A percentile compares a stretch with the other conserved stretches of the same genome.
Evolutionary conservation across 768 basidiomycete species (phyloP).

Genomic region (Phylloporus arenicola): DNA sequence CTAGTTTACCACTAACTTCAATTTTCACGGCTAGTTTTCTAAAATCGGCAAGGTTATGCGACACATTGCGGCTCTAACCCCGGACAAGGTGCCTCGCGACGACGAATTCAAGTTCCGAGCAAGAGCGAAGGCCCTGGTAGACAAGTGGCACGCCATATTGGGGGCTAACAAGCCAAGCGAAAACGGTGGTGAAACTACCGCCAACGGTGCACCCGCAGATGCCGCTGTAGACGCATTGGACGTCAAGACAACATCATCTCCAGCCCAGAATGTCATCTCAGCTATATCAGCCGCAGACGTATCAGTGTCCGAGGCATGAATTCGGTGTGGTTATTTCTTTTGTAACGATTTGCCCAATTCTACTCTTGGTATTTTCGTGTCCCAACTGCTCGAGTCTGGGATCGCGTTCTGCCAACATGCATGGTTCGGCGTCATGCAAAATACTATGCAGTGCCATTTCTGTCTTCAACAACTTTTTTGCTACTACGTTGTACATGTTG

Average conservation of each 20-base stretch:
- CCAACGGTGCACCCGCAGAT: conserved; percentile 26
- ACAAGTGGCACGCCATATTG: conserved; percentile 40
- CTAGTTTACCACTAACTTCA: conserved; percentile 5
- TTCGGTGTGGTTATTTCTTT: conserved; percentile 7
- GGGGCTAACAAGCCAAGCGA: conserved; percentile 31
- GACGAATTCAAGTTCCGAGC: conserved; percentile 50
- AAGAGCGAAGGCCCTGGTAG: conserved; percentile 43
- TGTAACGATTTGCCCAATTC: conserved; percentile 6
- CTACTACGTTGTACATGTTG: conserved; percentile 27
- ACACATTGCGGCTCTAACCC: conserved; percentile 46
- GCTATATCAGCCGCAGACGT: conserved; percentile 33
- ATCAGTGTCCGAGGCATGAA: conserved; percentile 40
- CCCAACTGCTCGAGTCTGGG: conserved; percentile 3
- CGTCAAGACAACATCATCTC: conserved; percentile 18
- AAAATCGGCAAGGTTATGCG: conserved; percentile 60
- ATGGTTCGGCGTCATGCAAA: conserved; percentile 17
- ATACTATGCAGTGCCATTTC: conserved; percentile 21
- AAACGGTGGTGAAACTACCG: conserved; percentile 23
- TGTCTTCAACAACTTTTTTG: conserved; percentile 18
- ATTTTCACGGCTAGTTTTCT: conserved; percentile 30
- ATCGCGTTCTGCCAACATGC: conserved; percentile 17
- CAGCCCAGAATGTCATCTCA: conserved; percentile 25
- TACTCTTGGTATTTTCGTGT: conserved; percentile 16
- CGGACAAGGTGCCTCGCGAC: conserved; percentile 43
- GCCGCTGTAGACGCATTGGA: conserved; percentile 14